Evolutionary conservation across 2,329 filamentous ascomycete species (phyloP), one percentile per base, ranked within the genome.

Genomic region (Diaporthe nobilis): DNA sequence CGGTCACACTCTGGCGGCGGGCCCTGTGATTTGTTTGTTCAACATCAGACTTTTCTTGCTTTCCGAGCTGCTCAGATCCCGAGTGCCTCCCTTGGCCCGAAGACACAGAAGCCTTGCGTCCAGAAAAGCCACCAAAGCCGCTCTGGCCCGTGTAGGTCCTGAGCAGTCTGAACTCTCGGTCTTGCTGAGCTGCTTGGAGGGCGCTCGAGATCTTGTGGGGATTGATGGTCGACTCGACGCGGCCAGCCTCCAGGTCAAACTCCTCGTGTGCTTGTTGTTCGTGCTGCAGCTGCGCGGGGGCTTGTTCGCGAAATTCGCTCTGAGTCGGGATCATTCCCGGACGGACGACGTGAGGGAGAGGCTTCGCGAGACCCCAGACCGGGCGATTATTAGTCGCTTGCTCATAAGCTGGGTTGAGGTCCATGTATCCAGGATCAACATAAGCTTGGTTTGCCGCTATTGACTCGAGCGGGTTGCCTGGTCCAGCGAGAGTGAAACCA

Each of bases 331-430:
- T 85, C 88, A 90, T 90, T 15, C 88, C 88, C 28, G 86, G 83
- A 51, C 89, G 84, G 71, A 90, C 84, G 0, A 90, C 88, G 77
- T 88, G 88, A 44, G 89, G 88, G 37, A 90, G 79, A 9, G 89
- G 88, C 78, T 89, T 88, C 4, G 87, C 88, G 71, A 90, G 80
- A 80, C 87, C 86, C 85, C 89, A 90, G 63, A 90, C 86, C 1
- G 89, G 88, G 73, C 87, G 86, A 17, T 82, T 78, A 22, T 88
- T 87, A 10, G 83, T 81, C 4, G 88, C 84, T 73, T 90, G 87
- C 44, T 89, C 88, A 75, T 90, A 90, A 42, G 87, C 85, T 2
- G 89, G 89, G 71, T 91, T 90, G 4, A 90, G 82, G 15, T 88
- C 84, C 15, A 84, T 83, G 77, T 90, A 90, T 4, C 87, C 87